Base-by-base conservation (phyloP, 192 early-diverging fungal genomes). In the Umbelopsis vinacea region DNA sequence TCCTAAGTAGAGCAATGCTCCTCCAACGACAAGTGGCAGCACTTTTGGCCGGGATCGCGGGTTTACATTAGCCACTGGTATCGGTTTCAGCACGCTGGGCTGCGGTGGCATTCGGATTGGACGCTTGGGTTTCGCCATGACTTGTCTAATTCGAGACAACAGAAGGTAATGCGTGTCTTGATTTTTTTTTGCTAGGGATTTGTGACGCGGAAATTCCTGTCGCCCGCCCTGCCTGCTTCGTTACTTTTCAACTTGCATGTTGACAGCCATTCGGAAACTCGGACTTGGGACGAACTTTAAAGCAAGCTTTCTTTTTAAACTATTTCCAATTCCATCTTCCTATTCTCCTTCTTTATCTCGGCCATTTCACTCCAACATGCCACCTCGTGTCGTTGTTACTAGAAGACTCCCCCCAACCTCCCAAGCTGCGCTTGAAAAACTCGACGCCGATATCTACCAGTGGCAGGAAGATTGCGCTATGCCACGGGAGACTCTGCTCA, bases 391-490 rank as follows among this genome's bases (percentile, higher is more conserved):
- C 15, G 63, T 81, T 24, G 74, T 66, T 21, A 81, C 79, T 37
- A 75, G 79, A 22, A 29, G 50, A 10, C 72, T 81, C 5, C 72
- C 71, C 19, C 79, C 79, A 26, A 23, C 68, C 11, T 69, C 71
- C 37, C 79, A 81, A 45, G 69, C 67, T 15, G 47, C 46, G 14
- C 68, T 81, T 4, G 46, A 67, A 45, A 29, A 37, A 11, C 71
- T 73, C 23, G 68, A 71, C 9, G 72, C 91, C 21, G 81, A 90
- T 14, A 67, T 92, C 43, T 47, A 77, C 17, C 87, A 91, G 66
- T 89, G 88, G 87, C 74, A 81, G 23, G 80, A 88, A 47, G 76
- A 79, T 38, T 8, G 55, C 23, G 53, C 75, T 52, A 88, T 92
- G 24, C 75, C 81, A 7, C 87, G 87, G 8, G 45, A 76, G 0